These are phyloP conservation scores for Trametes pubescens DNA, from an alignment of 1,284 basidiomycete genomes.

Conservation along the genomic window DNA sequence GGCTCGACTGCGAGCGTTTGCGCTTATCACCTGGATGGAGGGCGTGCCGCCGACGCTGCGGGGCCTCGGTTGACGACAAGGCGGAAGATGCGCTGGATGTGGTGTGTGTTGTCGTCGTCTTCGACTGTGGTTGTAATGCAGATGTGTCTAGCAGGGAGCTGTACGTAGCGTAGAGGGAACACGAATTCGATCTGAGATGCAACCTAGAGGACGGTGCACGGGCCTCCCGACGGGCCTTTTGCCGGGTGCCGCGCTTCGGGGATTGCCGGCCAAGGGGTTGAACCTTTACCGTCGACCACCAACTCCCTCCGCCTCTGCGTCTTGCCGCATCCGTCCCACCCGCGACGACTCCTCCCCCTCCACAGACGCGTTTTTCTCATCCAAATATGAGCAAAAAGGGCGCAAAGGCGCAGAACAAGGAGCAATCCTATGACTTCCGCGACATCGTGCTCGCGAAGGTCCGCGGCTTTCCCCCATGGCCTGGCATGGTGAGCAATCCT, in stretches of 20 bases:
- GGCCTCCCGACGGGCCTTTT: conserved; percentile 33
- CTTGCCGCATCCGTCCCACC: conserved; percentile 22
- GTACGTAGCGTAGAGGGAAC: conserved; percentile 26
- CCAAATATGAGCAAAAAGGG: conserved; percentile 65
- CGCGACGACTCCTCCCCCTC: conserved; percentile 4
- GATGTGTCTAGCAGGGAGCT: background rate
- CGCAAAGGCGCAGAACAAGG: conserved; percentile 53
- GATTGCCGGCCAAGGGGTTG: conserved; percentile 37
- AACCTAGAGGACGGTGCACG: conserved; percentile 32
- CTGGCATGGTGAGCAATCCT: conserved; percentile 74
- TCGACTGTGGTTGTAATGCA: background rate
- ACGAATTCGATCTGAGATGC: background rate
- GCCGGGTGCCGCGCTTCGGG: conserved; percentile 36
- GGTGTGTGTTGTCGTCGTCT: background rate
- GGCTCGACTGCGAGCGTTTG: conserved; percentile 6
- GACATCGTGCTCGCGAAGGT: conserved; percentile 94
- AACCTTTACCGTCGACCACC: conserved; percentile 40
- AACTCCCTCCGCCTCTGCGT: conserved; percentile 30
- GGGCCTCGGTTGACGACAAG: background rate
- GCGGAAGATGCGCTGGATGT: background rate
- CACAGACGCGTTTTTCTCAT: conserved; percentile 21
- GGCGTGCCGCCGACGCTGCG: background rate
- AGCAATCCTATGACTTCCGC: conserved; percentile 61
- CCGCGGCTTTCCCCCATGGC: conserved; percentile 95
- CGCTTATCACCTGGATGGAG: conserved; percentile 20